phyloP scores from a whole-genome alignment of 495 filamentous ascomycete species.

The Sordaria brevicollis region DNA sequence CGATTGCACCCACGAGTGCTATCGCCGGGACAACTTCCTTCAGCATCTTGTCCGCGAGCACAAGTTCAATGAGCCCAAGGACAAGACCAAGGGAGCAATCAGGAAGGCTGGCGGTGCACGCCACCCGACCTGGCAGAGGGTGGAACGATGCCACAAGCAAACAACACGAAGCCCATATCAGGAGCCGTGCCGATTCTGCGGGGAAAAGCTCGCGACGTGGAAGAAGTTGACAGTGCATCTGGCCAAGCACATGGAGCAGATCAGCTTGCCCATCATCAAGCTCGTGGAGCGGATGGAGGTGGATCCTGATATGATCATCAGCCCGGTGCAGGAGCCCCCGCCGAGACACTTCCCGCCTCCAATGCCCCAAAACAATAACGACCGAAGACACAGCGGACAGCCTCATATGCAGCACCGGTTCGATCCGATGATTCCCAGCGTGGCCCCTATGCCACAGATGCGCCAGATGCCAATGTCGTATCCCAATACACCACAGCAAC shows the following conservation, averaged over 20 bases:
- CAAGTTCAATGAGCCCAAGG: slow-evolving; percentile 71
- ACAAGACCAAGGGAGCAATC: slow-evolving; percentile 48
- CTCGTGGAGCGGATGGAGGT: slow-evolving; percentile 55
- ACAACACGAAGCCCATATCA: slow-evolving; percentile 54
- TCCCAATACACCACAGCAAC: neutral
- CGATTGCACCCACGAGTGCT: slow-evolving; percentile 79
- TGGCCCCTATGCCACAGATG: slow-evolving; percentile 1
- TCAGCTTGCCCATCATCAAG: slow-evolving; percentile 74
- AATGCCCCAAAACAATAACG: slow-evolving; percentile 19
- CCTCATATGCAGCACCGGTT: neutral
- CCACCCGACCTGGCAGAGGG: slow-evolving; percentile 61
- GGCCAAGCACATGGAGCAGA: slow-evolving; percentile 94
- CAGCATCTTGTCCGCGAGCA: slow-evolving; percentile 94
- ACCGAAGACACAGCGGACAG: slow-evolving; percentile 17
- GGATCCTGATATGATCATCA: slow-evolving; percentile 51
- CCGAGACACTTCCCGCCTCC: slow-evolving; percentile 25
- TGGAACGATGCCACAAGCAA: slow-evolving; percentile 70
- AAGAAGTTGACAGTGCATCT: slow-evolving; percentile 91
- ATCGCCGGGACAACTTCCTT: slow-evolving; percentile 89
- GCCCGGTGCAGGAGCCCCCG: slow-evolving; percentile 47
- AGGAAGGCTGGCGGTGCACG: slow-evolving; percentile 39
- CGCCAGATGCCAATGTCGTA: slow-evolving; percentile 12
- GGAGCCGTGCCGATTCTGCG: slow-evolving; percentile 90
- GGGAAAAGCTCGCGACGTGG: slow-evolving; percentile 72
- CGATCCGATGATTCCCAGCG: neutral